Percentiles rank a stretch among this genome's conserved stretches.
phyloP scores from a whole-genome alignment of 441 rosid genomes.

The Croton setiger region DNA sequence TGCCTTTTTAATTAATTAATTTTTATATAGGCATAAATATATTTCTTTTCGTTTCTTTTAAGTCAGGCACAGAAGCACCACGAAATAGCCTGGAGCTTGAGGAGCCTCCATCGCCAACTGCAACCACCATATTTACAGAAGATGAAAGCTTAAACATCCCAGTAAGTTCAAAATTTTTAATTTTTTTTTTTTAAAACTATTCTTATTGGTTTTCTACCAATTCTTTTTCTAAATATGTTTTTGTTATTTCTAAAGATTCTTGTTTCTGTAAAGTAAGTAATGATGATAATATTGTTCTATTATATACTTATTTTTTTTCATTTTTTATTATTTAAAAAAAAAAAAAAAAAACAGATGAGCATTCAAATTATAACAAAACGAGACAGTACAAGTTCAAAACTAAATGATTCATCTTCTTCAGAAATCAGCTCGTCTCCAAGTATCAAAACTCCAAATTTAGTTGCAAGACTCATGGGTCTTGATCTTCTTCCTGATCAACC shows the following conservation, averaged over 20 bases:
- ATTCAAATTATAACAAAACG: conserved; percentile 64
- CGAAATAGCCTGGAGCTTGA: conserved; percentile 80
- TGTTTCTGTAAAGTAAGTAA: conserved; percentile 25
- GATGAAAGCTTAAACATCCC: conserved; percentile 45
- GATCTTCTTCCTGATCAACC: conserved; percentile 68
- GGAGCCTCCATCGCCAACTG: conserved; percentile 36
- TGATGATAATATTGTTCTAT: conserved; percentile 6
- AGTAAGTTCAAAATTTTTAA: conserved; percentile 31
- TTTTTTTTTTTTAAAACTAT: conserved; percentile 1
- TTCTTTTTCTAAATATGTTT: neutral
- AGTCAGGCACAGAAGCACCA: conserved; percentile 70
- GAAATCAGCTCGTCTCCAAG: conserved; percentile 65
- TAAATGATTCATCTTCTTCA: conserved; percentile 39
- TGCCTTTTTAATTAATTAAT: neutral
- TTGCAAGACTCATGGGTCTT: conserved; percentile 94
- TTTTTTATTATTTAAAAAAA: neutral
- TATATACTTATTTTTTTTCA: neutral
- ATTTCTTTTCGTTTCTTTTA: neutral
- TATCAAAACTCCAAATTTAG: conserved; percentile 74
- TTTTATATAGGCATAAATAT: neutral
- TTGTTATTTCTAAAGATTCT: conserved; percentile 18
- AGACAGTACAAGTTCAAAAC: conserved; percentile 30
- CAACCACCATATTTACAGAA: conserved; percentile 23
- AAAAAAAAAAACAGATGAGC: conserved; percentile 44
- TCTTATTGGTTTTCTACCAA: conserved; percentile 24